Percentiles rank a stretch among this genome's conserved stretches.
These are phyloP conservation scores for Recurvomyces mirabilis DNA, from an alignment of 495 filamentous ascomycete genomes.

Conservation along the genomic window DNA sequence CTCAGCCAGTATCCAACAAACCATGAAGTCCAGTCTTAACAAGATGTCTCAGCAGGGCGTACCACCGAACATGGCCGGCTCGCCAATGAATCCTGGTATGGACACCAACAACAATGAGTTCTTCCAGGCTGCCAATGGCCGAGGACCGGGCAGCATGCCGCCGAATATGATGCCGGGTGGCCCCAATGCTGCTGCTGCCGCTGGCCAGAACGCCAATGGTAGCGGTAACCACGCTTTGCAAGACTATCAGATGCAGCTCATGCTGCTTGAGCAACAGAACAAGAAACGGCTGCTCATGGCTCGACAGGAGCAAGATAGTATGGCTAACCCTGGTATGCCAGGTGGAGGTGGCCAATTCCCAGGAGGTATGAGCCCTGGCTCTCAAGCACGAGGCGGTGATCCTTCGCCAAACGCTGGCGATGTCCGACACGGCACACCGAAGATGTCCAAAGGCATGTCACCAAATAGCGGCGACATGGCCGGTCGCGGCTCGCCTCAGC, in stretches of 20 bases:
- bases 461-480: constrained; percentile 56
- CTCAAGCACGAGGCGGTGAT: constrained; percentile 56
- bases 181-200: constrained; percentile 1
- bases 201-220: constrained; percentile 38
- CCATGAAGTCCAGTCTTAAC: constrained; percentile 30
- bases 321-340: constrained; percentile 46
- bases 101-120: constrained; percentile 47
- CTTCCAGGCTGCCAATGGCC: constrained; percentile 39
- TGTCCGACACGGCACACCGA: constrained; percentile 76
- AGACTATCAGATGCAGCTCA: constrained; percentile 98
- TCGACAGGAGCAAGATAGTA: constrained; percentile 83
- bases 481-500: constrained; percentile 73
- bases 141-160: constrained; percentile 27
- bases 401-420: constrained; percentile 83
- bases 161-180: background rate
- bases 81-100: constrained; percentile 56
- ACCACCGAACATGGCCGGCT: constrained; percentile 51
- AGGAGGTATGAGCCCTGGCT: constrained; percentile 55
- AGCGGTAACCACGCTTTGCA: constrained; percentile 88
- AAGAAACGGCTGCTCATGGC: constrained; percentile 97
- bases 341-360: constrained; percentile 45
- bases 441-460: constrained; percentile 65
- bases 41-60: constrained; percentile 42
- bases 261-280: constrained; percentile 97
- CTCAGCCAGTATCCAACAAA: constrained; percentile 70